A percentile compares a stretch with the other conserved stretches of the same genome.
These are phyloP conservation scores for Anaeromyces robustus DNA, from an alignment of 192 early-diverging fungal genomes.

Conservation along the genomic window DNA sequence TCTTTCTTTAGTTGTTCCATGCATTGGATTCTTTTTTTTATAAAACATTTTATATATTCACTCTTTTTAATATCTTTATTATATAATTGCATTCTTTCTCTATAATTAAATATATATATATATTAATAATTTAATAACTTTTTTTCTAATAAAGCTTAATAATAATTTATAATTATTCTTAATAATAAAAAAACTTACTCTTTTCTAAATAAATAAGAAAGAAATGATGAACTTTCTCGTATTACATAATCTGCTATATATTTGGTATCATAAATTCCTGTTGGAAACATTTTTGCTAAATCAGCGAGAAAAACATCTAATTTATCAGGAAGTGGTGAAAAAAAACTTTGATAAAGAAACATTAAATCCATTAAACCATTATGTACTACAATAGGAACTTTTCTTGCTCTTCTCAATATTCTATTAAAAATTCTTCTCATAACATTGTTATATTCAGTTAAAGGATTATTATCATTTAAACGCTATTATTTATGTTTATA, in stretches of 20 bases:
- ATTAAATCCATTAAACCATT: slow-evolving; percentile 88
- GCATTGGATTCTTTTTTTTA: slow-evolving; percentile 4
- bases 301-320: slow-evolving; percentile 61
- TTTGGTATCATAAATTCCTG: slow-evolving; percentile 87
- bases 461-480: not conserved
- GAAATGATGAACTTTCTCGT: slow-evolving; percentile 40
- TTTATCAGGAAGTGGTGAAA: slow-evolving; percentile 54
- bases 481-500: too few relatives aligned
- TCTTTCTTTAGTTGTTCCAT: not conserved
- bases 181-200: slow-evolving; percentile 32
- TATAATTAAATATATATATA: not conserved
- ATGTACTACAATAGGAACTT: slow-evolving; percentile 68
- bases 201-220: slow-evolving; percentile 54
- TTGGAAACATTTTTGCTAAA: slow-evolving; percentile 59
- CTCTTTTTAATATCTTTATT: not conserved
- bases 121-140: not conserved
- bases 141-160: too few relatives aligned
- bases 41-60: not conserved
- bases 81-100: slow-evolving; percentile 1
- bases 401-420: not conserved
- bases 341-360: slow-evolving; percentile 82
- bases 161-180: not conserved
- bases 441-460: not conserved
- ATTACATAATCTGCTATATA: slow-evolving; percentile 55
- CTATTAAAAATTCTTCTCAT: not conserved